Evolutionary conservation across 2,329 filamentous ascomycete genomes (phyloP), one percentile per base, ranked within the genome.

Genomic region (Cladophialophora carrionii): DNA sequence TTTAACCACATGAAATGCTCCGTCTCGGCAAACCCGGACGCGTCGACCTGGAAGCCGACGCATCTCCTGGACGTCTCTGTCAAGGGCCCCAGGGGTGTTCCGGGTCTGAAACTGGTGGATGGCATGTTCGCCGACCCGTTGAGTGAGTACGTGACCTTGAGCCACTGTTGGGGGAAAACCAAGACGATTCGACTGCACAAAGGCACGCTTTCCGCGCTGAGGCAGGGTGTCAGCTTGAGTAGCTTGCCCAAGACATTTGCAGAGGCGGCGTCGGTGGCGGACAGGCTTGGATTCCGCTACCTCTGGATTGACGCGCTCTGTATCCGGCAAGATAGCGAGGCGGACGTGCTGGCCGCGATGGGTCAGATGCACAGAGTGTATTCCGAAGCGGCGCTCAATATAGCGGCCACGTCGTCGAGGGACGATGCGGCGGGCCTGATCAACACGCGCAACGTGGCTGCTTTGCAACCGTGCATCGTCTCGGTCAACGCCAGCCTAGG

Each of bases 1-100:
- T 72, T 71, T 65, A 70, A 71, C 59, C 70, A 72, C 49, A 72
- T 72, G 70, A 72, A 70, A 62, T 72, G 70, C 57, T 69, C 68
- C 32, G 69, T 68, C 34, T 63, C 64, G 24, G 64, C 69, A 9
- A 60, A 57, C 61, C 57, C 60, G 24, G 57, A 64, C 10, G 62
- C 64, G 24, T 51, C 57, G 46, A 52, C 57, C 10, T 71, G 68
- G 68, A 71, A 71, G 55, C 71, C 71, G 10, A 71, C 70, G 12
- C 70, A 71, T 52, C 59, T 72, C 9, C 65, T 72, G n/a, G 71
- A 72, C 31, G 70, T 72, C 7, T 68, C 66, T 12, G 43, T 71
- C 24, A 66, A 63, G 41, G 70, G 68, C 4, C 64, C 69, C 2
- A 66, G 59, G 57, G 68, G 69, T 2, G 65, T 63, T 24, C 70